Evolutionary conservation across 768 basidiomycete genomes (phyloP).

Genomic region (Boletellus emodensis): DNA sequence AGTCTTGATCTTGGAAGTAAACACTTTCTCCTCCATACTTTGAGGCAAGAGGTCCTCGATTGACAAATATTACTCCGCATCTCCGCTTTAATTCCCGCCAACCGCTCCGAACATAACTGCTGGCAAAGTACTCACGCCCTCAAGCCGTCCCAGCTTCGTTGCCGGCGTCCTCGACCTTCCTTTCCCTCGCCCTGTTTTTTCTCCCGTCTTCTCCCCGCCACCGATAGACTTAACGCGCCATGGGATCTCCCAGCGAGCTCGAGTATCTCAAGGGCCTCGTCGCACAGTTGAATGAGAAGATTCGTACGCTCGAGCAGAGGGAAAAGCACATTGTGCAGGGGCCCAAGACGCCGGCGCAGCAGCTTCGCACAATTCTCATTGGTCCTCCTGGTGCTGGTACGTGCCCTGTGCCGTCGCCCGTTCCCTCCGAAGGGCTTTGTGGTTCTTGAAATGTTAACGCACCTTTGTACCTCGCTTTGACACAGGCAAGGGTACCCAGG

Average conservation of each 20-base stretch:
- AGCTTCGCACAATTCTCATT: slow-evolving; percentile 87
- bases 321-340: slow-evolving; percentile 44
- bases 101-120: slow-evolving; percentile 6
- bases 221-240: slow-evolving; percentile 24
- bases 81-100: slow-evolving; percentile 23
- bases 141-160: too few relatives aligned
- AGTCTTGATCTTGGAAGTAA: too few relatives aligned
- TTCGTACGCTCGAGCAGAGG: slow-evolving; percentile 69
- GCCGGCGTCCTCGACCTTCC: background rate
- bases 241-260: slow-evolving; percentile 75
- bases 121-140: background rate
- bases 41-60: too few relatives aligned
- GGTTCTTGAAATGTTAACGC: background rate
- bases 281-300: slow-evolving; percentile 87
- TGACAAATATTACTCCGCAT: slow-evolving; percentile 4
- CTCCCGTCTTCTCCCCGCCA: background rate
- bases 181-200: background rate
- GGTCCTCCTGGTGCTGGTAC: slow-evolving; percentile 96
- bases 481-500: slow-evolving; percentile 97
- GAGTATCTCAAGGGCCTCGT: slow-evolving; percentile 95
- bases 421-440: background rate
- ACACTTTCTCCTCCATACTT: too few relatives aligned
- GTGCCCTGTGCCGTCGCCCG: slow-evolving; percentile 16
- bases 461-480: background rate
- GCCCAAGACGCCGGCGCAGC: slow-evolving; percentile 63